Conservation (phyloP, 352 stramenopile genomes). For the Phytophthora podocarpi region DNA sequence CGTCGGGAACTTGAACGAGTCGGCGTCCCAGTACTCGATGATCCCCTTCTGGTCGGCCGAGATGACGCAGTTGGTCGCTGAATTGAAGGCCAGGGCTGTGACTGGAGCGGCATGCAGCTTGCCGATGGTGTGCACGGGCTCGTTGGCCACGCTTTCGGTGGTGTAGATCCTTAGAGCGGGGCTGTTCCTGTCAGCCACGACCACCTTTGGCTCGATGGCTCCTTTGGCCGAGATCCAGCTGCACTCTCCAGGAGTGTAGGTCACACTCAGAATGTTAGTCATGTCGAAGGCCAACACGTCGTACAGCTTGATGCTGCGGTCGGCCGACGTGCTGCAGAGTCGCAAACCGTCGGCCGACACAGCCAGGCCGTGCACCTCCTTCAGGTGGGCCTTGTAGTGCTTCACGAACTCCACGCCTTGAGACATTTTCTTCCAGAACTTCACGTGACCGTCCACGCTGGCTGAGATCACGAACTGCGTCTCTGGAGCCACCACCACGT, state of each 20-base stretch:
- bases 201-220: constrained; percentile 69
- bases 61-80: constrained; percentile 87
- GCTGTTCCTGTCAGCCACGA: constrained; percentile 70
- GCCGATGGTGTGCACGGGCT: constrained; percentile 72
- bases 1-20: constrained; percentile 63
- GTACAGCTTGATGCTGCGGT: constrained; percentile 98
- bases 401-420: constrained; percentile 99
- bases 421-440: constrained; percentile 99
- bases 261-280: constrained; percentile 94
- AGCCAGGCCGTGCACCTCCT: constrained; percentile 83
- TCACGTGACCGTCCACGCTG: constrained; percentile 96
- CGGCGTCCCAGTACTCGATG: constrained; percentile 94
- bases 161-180: constrained; percentile 89
- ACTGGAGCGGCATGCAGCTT: constrained; percentile 93
- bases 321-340: constrained; percentile 84
- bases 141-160: constrained; percentile 56
- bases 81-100: constrained; percentile 89
- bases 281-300: constrained; percentile 99
- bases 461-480: constrained; percentile 98
- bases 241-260: constrained; percentile 70
- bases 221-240: constrained; percentile 76
- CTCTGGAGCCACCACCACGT: constrained; percentile 87
- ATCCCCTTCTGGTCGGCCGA: constrained; percentile 92
- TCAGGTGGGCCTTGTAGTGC: constrained; percentile 97
- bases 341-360: constrained; percentile 86